Conservation (phyloP, 306 rosid genomes). For the Cucurbita ficifolia region DNA sequence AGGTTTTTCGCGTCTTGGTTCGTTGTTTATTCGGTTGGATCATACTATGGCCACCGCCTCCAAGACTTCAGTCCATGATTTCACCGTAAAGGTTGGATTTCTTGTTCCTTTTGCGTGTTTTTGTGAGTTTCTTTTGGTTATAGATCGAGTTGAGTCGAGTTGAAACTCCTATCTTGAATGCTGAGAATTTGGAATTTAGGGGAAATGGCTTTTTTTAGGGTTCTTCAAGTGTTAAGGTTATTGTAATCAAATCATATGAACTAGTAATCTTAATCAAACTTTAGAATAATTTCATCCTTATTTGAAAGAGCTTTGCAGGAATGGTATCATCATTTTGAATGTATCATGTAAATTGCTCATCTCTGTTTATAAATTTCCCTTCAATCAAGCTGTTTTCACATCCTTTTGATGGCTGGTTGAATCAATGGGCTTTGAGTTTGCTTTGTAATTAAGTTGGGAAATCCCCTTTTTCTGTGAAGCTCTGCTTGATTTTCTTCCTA, state of each 20-base stretch:
- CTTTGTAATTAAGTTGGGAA: neutral
- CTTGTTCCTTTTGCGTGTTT: neutral
- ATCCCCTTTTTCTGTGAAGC: neutral
- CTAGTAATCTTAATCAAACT: neutral
- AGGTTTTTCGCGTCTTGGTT: slow-evolving; percentile 2
- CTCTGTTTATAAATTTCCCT: neutral
- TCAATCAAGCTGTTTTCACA: neutral
- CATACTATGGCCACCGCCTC: slow-evolving; percentile 15
- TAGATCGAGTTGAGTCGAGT: neutral
- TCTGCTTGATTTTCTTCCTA: neutral
- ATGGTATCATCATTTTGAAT: neutral
- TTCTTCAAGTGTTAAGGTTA: neutral
- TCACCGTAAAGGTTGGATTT: slow-evolving; percentile 35
- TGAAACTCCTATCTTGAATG: neutral
- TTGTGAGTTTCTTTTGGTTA: neutral
- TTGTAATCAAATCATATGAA: neutral
- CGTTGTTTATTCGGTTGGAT: slow-evolving; percentile 9
- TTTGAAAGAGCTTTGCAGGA: neutral
- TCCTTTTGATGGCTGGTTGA: neutral
- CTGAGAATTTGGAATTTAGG: neutral
- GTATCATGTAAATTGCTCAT: neutral
- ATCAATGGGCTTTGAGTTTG: neutral
- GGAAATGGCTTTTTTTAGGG: neutral
- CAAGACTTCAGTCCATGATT: slow-evolving; percentile 33
- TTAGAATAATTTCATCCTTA: neutral